Base-by-base conservation (phyloP, 176 grass and related monocot species). In the Triticum monococcum region DNA sequence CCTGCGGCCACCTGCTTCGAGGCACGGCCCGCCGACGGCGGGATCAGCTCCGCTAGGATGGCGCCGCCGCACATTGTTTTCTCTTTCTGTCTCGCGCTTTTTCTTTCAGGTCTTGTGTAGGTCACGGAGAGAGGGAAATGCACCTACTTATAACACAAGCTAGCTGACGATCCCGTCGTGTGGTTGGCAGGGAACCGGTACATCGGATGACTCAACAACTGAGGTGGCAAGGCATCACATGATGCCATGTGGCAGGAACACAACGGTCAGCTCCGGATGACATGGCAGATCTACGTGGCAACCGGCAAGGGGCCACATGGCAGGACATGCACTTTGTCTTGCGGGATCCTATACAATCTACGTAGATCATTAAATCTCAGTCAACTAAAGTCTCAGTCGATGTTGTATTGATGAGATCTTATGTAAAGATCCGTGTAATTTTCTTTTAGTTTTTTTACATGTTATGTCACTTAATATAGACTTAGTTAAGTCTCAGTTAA, bases 31-130 rank as follows among this genome's bases (percentile, higher is more conserved):
- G 73, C 72, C 62, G 81, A 64, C 41, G 83, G 30, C 62, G 87
- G 89, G 72, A 90, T 97, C 41, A 93, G 71, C 61, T 92, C 79
- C 13, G 91, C 64, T 48, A 97, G 87, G 59, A 97, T 94, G 79
- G 94, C 94, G 64, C 94, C 94, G 43, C 94, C 94, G 38, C 91
- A 94, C 91, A 97, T 96, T 59, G 30, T 68, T 87, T 23, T 16
- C 78, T 4, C 23, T 12, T 10, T 13, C 36, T 28, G 10, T 57
- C 31, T 41, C 8, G 3, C 25, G 2, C 13, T 90, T 70, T 69
- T 35, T 16, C 12, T 23, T 18, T 3, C 41, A 26, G 24, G 41
- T 73, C 68, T 72, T 41, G 36, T 13, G 12, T 23, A 16, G 12
- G 22, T 22, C 12, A 43, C 48, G 2, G 16, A 52, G 37, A 50